A percentile compares a stretch with the other conserved stretches of the same genome.
Conservation (phyloP, 768 basidiomycete genomes). For the Pleurotus sapidus region DNA sequence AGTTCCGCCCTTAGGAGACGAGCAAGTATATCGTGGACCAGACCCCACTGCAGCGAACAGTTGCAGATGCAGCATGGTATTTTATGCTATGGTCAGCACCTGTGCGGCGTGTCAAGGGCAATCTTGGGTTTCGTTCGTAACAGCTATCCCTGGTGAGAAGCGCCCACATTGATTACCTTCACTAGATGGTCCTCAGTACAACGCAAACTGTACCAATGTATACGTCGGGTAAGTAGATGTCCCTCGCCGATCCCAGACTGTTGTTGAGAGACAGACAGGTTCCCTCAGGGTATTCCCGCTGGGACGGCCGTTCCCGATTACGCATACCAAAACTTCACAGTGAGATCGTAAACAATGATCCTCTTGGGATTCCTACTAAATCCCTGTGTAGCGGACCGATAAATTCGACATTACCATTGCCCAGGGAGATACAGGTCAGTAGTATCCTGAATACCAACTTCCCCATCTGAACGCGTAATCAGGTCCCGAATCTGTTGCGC, state of each 20-base stretch:
- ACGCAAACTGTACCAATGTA: constrained; percentile 40
- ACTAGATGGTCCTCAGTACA: constrained; percentile 48
- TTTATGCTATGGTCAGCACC: constrained; percentile 50
- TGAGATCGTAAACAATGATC: constrained; percentile 13
- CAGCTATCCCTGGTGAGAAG: neutral
- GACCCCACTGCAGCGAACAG: constrained; percentile 25
- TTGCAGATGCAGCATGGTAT: constrained; percentile 52
- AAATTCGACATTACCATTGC: constrained; percentile 32
- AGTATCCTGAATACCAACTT: neutral
- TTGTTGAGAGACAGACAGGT: constrained; percentile 22
- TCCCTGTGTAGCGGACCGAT: constrained; percentile 19
- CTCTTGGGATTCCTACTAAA: no score
- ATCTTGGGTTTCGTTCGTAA: constrained; percentile 25
- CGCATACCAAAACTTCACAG: constrained; percentile 44
- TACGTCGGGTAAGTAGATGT: constrained; percentile 29
- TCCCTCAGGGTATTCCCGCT: constrained; percentile 33
- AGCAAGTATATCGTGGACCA: constrained; percentile 37
- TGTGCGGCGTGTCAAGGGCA: constrained; percentile 47
- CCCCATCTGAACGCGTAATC: neutral
- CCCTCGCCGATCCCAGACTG: neutral
- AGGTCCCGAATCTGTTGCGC: constrained; percentile 31
- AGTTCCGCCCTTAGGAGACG: constrained; percentile 25
- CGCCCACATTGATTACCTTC: neutral
- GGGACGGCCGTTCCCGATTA: constrained; percentile 44
- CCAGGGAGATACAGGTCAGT: constrained; percentile 20